These are phyloP conservation scores for Euphorbia pulcherrima DNA, from an alignment of 345 rosid species.

Conservation along the genomic window DNA sequence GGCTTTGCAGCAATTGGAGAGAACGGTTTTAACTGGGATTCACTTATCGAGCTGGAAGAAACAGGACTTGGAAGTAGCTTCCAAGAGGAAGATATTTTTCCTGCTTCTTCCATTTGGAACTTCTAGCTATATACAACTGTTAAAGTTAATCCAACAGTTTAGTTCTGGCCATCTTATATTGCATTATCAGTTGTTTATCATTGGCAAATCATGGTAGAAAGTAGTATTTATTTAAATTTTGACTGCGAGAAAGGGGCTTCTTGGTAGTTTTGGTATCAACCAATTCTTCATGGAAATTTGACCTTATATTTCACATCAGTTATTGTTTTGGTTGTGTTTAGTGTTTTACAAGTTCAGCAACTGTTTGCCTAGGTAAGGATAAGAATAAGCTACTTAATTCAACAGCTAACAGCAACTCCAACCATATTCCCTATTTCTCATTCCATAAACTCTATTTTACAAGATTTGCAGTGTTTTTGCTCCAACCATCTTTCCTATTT, in stretches of 20 bases:
- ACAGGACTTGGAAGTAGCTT: constrained; percentile 27
- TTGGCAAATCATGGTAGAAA: constrained; percentile 7
- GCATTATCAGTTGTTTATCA: not conserved
- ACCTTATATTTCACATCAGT: no score
- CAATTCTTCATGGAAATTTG: not conserved
- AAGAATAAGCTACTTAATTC: no score
- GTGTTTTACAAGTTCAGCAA: no score
- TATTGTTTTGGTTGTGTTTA: not conserved
- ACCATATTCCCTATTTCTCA: no score
- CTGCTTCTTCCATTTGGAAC: constrained; percentile 68
- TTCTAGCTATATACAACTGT: no score
- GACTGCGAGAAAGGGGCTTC: constrained; percentile 1
- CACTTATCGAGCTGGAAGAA: constrained; percentile 54
- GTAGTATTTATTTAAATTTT: constrained; percentile 2
- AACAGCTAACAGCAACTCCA: no score
- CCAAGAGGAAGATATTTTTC: constrained; percentile 52
- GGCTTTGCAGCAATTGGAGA: constrained; percentile 34
- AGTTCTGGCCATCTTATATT: no score
- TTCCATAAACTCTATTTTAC: no score
- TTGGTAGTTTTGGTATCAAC: not conserved
- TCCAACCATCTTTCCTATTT: no score
- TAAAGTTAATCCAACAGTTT: no score
- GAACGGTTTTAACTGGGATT: constrained; percentile 68
- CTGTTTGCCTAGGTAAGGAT: not conserved
- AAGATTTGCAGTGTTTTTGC: no score